These are phyloP conservation scores for Vachellia pachyceras DNA, from an alignment of 306 rosid species.

Conservation along the genomic window DNA sequence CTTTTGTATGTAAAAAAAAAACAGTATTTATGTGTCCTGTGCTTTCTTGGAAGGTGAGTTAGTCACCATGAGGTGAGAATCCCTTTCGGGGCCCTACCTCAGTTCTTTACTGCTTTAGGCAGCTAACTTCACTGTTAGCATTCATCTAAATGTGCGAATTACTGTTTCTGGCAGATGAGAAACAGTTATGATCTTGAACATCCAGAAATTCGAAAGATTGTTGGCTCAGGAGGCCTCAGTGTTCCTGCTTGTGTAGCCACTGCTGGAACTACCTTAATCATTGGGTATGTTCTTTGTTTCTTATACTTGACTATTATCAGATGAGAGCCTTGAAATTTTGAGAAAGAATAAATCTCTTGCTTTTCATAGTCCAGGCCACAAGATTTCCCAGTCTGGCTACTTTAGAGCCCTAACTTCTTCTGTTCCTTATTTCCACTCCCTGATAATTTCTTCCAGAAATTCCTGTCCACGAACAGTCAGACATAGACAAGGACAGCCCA, in stretches of 20 bases:
- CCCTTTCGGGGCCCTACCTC: background rate
- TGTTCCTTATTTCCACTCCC: too few species aligned
- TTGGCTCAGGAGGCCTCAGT: slow-evolving; percentile 55
- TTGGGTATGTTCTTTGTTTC: slow-evolving; percentile 68
- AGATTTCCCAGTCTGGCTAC: background rate
- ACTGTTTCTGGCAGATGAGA: slow-evolving; percentile 62
- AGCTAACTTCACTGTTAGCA: background rate
- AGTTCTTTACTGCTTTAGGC: background rate
- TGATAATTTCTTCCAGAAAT: background rate
- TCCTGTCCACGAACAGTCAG: background rate
- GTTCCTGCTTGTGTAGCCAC: slow-evolving; percentile 80
- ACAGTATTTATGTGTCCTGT: background rate
- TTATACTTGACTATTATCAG: background rate
- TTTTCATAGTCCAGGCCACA: background rate
- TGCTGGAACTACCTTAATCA: slow-evolving; percentile 82
- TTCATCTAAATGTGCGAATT: slow-evolving; percentile 5
- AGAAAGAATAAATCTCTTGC: background rate
- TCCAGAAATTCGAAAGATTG: slow-evolving; percentile 65
- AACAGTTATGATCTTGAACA: slow-evolving; percentile 54
- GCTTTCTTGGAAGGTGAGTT: background rate
- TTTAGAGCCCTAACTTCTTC: background rate
- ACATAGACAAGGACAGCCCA: background rate
- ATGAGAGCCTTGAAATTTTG: background rate
- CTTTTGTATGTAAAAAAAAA: too few species aligned
- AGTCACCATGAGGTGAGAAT: background rate